Base-by-base conservation (phyloP, 441 rosid genomes). In the Pelargonium fulgidum region DNA sequence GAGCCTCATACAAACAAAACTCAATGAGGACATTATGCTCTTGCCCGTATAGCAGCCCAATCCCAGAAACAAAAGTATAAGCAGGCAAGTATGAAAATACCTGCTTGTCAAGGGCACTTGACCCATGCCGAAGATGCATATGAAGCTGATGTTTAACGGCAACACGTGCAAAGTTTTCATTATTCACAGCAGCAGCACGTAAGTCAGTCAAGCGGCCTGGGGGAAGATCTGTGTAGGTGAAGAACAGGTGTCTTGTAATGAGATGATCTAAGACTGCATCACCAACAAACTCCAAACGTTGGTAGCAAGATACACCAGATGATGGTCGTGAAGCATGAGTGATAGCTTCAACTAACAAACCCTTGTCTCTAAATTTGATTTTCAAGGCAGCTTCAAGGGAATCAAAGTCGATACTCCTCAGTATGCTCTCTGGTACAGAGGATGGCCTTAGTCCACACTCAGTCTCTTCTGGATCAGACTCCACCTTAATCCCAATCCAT, bases 251-350 rank as follows among this genome's bases (percentile, higher is more conserved):
- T 82, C 71, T 82, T 3, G 98, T 95, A 48, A 95, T 92, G 39
- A 95, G 97, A 81, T 92, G 99, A 84, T 95, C 99, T 72, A 95
- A 75, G 70, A 95, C 97, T 0, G 99, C 99, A 81, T 95, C 98
- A 59, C 99, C 99, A 74, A 95, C 96, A 82, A 95, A 92, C 72
- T 95, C 98, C 74, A 95, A 72, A 58, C 97, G 88, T 82, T 95
- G 98, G 81, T 95, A 95, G 73, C 99, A 90, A 1, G 99, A 87
- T 45, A 95, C 89, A 62, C 99, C 97, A 33, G 97, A 88, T 68
- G 98, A 90, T 6, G 99, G 99, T 33, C 96, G 89, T 14, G 99
- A 95, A 70, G 99, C 99, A 82, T 92, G 98, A 72, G 99, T 92
- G 61, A 95, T 87, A 65, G 97, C 96, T 83, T 95, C 99, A 47